phyloP scores from a whole-genome alignment of 2,329 filamentous ascomycete species.

The Fusarium drepaniforme region DNA sequence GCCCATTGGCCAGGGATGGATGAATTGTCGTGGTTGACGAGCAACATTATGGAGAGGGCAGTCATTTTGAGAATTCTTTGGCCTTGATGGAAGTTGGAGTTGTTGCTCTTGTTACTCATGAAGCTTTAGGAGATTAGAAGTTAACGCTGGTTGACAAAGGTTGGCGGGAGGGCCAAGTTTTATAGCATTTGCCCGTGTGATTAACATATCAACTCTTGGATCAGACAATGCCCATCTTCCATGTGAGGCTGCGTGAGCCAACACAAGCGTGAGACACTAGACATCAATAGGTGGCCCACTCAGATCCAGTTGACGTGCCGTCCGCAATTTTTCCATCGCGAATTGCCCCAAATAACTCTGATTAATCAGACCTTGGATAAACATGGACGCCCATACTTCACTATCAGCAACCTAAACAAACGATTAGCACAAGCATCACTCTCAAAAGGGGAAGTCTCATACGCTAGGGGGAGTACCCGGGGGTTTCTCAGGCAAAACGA shows the following conservation, averaged over 20 bases:
- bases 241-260: neutral
- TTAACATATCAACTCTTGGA: neutral
- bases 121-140: neutral
- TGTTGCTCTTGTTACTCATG: neutral
- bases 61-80: neutral
- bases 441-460: neutral
- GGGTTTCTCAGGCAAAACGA: neutral
- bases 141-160: neutral
- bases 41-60: neutral
- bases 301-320: neutral
- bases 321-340: neutral
- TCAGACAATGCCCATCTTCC: neutral
- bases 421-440: neutral
- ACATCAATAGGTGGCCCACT: neutral
- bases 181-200: neutral
- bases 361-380: neutral
- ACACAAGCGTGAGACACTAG: neutral
- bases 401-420: neutral
- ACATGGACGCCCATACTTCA: neutral
- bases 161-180: neutral
- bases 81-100: neutral
- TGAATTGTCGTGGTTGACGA: neutral
- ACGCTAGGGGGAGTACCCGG: neutral
- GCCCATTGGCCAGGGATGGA: neutral
- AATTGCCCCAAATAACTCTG: neutral